Evolutionary conservation across 768 basidiomycete species (phyloP), one percentile per base, ranked within the genome.

Genomic region (Mycena sanguinolenta): DNA sequence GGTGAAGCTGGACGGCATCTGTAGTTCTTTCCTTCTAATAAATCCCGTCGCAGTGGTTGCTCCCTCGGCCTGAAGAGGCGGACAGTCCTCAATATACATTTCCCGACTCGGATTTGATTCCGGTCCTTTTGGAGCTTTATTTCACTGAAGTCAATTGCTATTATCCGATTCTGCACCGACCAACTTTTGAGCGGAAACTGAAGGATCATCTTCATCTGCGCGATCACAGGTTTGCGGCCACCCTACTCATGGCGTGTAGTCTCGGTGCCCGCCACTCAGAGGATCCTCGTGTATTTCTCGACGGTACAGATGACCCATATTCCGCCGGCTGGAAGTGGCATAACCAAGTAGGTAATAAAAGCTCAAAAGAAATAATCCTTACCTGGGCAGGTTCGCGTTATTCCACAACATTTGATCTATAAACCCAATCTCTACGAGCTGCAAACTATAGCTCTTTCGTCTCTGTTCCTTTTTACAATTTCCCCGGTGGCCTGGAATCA

Each of bases 131-230:
- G 57, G 84, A 91, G 50, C 78, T 85, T 19, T 67, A 67, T 19
- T 67, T 96, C 76, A 72, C 68, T 0, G 70, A 87, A 32, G 71
- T 86, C 69, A 92, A 95, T 73, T 69, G 76, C 3, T 84, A 87
- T 58, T 76, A 86, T 4, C 94, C 95, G 0, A 80, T 96, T 12
- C 81, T 97, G 4, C 95, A 96, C 75, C 86, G 89, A 0, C 90
- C 90, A 0, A 88, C 88, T 19, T 95, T 96, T 70, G 86, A 91
- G 55, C 79, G 79, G 39, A 82, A 84, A 21, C 76, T 92, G 42
- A 74, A 75, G 1, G 83, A 87, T 5, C 84, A 86, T 1, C 73
- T 89, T 5, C 89, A 94, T 75, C 76, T 82, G 13, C 80, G 76
- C 1, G 86, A 93, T 65, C 28, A 82, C 0, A 71, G 79, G 0